A percentile compares a stretch with the other conserved stretches of the same genome.
Conservation (phyloP, 2,329 filamentous ascomycete genomes). For the Hypoxylon sp. region DNA sequence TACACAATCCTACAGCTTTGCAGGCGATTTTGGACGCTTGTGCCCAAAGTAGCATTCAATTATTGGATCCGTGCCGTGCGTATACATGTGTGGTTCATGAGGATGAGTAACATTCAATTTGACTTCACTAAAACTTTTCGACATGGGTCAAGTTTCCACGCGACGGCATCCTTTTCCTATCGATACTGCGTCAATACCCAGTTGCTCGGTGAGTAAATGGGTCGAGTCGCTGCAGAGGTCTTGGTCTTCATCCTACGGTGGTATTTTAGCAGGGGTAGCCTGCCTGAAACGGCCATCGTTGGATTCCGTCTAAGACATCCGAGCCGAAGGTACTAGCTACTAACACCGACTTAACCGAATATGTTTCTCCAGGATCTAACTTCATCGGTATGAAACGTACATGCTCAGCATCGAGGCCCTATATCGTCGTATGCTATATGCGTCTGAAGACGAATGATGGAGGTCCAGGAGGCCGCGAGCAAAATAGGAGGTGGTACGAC, state of each 20-base stretch:
- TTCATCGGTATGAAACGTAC: slow-evolving; percentile 34
- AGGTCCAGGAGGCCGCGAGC: slow-evolving; percentile 20
- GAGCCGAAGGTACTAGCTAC: slow-evolving; percentile 27
- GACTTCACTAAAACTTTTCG: slow-evolving; percentile 15
- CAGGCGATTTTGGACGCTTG: slow-evolving; percentile 11
- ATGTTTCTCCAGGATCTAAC: slow-evolving; percentile 17
- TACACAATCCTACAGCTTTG: slow-evolving; percentile 20
- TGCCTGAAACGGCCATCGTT: slow-evolving; percentile 38
- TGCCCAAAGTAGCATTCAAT: slow-evolving; percentile 21
- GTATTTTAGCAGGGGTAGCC: slow-evolving; percentile 29
- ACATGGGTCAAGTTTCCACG: slow-evolving; percentile 23
- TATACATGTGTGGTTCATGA: slow-evolving; percentile 15
- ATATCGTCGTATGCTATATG: slow-evolving; percentile 33
- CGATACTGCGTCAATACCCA: slow-evolving; percentile 10
- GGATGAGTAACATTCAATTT: slow-evolving; percentile 10
- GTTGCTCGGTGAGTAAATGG: slow-evolving; percentile 19
- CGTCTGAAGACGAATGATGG: slow-evolving; percentile 18
- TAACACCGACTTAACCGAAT: slow-evolving; percentile 28
- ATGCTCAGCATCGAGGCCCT: slow-evolving; percentile 17
- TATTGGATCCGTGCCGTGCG: slow-evolving; percentile 29
- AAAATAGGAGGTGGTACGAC: slow-evolving; percentile 29
- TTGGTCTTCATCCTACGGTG: slow-evolving; percentile 21
- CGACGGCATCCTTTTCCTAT: slow-evolving; percentile 27
- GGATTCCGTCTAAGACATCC: slow-evolving; percentile 26
- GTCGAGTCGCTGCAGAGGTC: slow-evolving; percentile 17